Conservation (phyloP, 257 asterid genomes). For the Lavandula angustifolia region DNA sequence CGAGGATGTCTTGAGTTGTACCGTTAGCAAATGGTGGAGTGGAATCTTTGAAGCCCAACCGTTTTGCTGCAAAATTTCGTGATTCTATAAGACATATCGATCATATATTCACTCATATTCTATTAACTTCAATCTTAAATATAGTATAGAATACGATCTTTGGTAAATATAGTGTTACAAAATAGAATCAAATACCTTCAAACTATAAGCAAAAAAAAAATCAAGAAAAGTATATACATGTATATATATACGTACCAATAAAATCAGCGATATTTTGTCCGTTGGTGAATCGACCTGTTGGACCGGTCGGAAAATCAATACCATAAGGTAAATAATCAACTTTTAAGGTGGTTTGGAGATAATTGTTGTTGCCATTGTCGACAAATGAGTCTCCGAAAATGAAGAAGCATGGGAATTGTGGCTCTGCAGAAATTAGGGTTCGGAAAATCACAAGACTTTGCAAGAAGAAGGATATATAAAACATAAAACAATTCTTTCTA, state of each 20-base stretch:
- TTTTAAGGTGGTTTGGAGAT: slow-evolving; percentile 24
- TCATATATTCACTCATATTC: no score
- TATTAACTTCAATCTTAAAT: no score
- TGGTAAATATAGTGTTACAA: no score
- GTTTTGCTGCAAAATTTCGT: slow-evolving; percentile 39
- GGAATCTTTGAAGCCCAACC: slow-evolving; percentile 45
- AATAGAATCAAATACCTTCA: no score
- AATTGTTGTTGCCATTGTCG: slow-evolving; percentile 49
- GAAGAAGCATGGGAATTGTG: slow-evolving; percentile 44
- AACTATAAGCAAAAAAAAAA: no score
- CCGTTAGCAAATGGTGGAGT: slow-evolving; percentile 48
- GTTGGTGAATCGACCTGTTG: slow-evolving; percentile 45
- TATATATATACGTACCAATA: no score
- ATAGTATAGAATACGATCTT: no score
- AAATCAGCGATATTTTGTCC: slow-evolving; percentile 23
- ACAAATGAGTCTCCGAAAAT: slow-evolving; percentile 43
- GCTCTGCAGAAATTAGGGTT: slow-evolving; percentile 11
- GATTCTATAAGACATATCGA: no score
- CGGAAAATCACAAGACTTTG: background rate
- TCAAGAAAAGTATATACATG: no score
- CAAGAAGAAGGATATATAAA: background rate
- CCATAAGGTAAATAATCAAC: slow-evolving; percentile 44
- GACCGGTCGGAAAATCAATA: slow-evolving; percentile 43
- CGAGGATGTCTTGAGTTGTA: slow-evolving; percentile 34
- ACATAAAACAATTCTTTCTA: background rate